phyloP scores from a whole-genome alignment of 2,329 filamentous ascomycete species.

The Calonectria naviculata region DNA sequence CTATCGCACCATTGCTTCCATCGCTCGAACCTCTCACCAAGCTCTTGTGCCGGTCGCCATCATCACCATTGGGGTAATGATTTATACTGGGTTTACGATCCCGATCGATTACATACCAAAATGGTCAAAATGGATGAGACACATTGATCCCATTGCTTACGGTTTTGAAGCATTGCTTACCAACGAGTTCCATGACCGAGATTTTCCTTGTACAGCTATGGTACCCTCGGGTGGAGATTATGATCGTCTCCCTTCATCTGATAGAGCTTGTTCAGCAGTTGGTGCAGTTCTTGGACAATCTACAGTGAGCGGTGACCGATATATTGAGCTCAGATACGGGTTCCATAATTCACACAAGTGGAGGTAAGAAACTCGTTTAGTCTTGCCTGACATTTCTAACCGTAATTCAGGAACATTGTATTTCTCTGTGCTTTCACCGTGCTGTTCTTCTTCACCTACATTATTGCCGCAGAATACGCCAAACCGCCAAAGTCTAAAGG shows the following conservation, averaged over 20 bases:
- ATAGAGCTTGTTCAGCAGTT: conserved; percentile 10
- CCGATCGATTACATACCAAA: conserved; percentile 60
- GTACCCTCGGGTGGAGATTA: conserved; percentile 14
- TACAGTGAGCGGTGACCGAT: not conserved
- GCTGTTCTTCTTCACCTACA: conserved; percentile 48
- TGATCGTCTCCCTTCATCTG: not conserved
- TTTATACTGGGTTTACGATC: conserved; percentile 61
- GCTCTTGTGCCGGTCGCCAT: conserved; percentile 52
- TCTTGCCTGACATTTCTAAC: conserved; percentile 44
- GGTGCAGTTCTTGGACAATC: not conserved
- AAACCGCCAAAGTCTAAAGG: conserved; percentile 66
- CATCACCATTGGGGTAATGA: conserved; percentile 41
- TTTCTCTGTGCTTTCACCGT: conserved; percentile 61
- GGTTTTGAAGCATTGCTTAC: conserved; percentile 73
- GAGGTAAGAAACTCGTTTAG: not conserved
- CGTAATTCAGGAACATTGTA: conserved; percentile 65
- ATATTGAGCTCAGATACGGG: conserved; percentile 1
- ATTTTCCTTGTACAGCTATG: conserved; percentile 30
- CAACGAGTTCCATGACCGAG: conserved; percentile 66
- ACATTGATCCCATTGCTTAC: conserved; percentile 72
- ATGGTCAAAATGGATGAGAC: conserved; percentile 76
- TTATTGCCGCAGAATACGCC: conserved; percentile 59
- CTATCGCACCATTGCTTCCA: conserved; percentile 58
- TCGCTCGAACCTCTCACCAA: conserved; percentile 27
- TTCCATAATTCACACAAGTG: not conserved